Evolutionary conservation across 257 asterid genomes (phyloP).

Genomic region (Jacaranda copaia): DNA sequence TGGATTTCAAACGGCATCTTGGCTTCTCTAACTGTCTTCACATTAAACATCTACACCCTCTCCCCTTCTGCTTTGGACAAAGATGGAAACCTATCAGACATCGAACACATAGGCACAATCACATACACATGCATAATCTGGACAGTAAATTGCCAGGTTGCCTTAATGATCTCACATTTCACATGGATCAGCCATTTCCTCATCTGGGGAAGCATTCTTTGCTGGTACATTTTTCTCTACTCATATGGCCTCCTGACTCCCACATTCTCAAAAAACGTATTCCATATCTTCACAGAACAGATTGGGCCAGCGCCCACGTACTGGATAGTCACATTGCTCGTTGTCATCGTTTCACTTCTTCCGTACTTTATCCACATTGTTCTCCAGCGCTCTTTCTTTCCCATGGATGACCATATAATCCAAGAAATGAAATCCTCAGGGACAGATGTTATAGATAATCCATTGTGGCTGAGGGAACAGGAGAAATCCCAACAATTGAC

Average conservation of each 20-base stretch:
- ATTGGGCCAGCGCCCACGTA: constrained; percentile 53
- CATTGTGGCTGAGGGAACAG: constrained; percentile 70
- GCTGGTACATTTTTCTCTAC: constrained; percentile 62
- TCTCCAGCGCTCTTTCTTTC: constrained; percentile 54
- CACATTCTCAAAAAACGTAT: constrained; percentile 34
- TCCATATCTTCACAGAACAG: constrained; percentile 45
- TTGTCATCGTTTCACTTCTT: constrained; percentile 46
- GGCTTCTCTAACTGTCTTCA: constrained; percentile 56
- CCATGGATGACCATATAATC: constrained; percentile 63
- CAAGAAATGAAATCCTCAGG: constrained; percentile 56
- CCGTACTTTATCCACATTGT: constrained; percentile 51
- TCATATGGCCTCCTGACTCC: constrained; percentile 48
- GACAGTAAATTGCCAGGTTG: constrained; percentile 73
- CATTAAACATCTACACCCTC: constrained; percentile 39
- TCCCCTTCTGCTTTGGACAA: constrained; percentile 47
- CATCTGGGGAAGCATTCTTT: constrained; percentile 68
- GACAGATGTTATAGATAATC: constrained; percentile 46
- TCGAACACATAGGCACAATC: constrained; percentile 55
- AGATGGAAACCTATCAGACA: constrained; percentile 53
- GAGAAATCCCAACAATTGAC: constrained; percentile 57
- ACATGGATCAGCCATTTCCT: constrained; percentile 60
- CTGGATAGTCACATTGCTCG: constrained; percentile 56
- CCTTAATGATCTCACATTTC: constrained; percentile 62
- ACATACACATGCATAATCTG: constrained; percentile 70
- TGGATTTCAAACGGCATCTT: constrained; percentile 60